A percentile compares a stretch with the other conserved stretches of the same genome.
Conservation (phyloP, 1,284 basidiomycete species). For the Marasmius sp. region DNA sequence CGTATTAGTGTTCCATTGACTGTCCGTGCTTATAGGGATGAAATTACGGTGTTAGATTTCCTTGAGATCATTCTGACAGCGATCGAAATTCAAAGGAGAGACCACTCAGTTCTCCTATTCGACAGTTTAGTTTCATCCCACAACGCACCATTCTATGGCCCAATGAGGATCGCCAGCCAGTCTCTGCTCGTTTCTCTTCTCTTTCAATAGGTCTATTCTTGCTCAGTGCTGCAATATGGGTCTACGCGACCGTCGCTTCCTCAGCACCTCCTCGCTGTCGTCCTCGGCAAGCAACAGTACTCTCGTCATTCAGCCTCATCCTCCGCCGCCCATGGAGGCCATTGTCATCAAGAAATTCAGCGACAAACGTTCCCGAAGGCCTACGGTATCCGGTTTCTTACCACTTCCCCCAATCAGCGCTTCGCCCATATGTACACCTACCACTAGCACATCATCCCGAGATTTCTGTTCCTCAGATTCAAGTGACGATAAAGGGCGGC, state of each 20-base stretch:
- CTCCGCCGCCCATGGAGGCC: not conserved
- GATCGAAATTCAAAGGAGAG: too few species aligned
- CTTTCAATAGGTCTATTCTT: not conserved
- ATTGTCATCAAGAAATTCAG: constrained; percentile 11
- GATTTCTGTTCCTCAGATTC: constrained; percentile 5
- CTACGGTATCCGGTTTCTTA: constrained; percentile 40
- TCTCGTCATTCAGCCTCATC: not conserved
- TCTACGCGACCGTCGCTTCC: not conserved
- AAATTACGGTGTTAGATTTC: too few species aligned
- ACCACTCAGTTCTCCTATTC: too few species aligned
- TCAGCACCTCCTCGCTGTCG: not conserved
- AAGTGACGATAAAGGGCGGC: not conserved
- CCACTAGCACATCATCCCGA: constrained; percentile 29
- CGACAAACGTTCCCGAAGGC: constrained; percentile 21
- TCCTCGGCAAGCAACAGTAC: not conserved
- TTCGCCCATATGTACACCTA: constrained; percentile 56
- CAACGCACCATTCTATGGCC: not conserved
- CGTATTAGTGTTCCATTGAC: too few species aligned
- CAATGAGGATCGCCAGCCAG: not conserved
- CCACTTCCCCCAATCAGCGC: constrained; percentile 58
- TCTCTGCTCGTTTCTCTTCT: not conserved
- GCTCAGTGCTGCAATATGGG: not conserved
- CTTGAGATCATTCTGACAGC: too few species aligned
- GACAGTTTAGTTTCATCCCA: too few species aligned
- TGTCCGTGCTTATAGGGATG: too few species aligned